Percentiles rank a stretch among this genome's conserved stretches.
Conservation (phyloP, 352 stramenopile species). For the Pythium folliculosum region DNA sequence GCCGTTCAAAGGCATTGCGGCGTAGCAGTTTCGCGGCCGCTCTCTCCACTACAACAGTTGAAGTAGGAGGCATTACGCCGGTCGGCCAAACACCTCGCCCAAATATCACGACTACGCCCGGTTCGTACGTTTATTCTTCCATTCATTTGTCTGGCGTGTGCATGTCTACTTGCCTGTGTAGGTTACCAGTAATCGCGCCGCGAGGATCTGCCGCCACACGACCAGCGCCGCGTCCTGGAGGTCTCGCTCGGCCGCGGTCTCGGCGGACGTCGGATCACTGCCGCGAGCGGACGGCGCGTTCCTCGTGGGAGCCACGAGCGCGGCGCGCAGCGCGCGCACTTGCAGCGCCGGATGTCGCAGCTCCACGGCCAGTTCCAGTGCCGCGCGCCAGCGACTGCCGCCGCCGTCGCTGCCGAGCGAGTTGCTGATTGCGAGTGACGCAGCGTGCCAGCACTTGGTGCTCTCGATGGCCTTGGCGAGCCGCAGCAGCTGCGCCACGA, state of each 20-base stretch:
- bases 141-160: no score
- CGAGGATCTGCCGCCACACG: constrained; percentile 11
- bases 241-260: background rate
- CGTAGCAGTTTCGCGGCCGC: background rate
- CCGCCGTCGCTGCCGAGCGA: constrained; percentile 28
- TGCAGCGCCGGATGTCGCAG: constrained; percentile 42
- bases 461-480: constrained; percentile 32
- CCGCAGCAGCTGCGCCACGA: constrained; percentile 26
- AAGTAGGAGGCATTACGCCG: no score
- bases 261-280: background rate
- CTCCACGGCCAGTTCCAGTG: constrained; percentile 33
- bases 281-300: background rate
- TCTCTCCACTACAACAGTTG: no score
- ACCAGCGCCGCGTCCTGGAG: background rate
- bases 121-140: background rate
- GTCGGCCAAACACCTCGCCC: background rate
- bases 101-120: background rate
- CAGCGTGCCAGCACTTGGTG: constrained; percentile 41
- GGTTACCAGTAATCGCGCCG: background rate
- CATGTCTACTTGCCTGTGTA: no score
- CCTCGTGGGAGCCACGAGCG: constrained; percentile 2
- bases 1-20: background rate
- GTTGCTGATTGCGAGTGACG: constrained; percentile 33
- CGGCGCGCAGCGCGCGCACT: constrained; percentile 36
- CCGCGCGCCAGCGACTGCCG: constrained; percentile 22